Evolutionary conservation across 345 rosid species (phyloP).

Genomic region (Salix koriyanagi): DNA sequence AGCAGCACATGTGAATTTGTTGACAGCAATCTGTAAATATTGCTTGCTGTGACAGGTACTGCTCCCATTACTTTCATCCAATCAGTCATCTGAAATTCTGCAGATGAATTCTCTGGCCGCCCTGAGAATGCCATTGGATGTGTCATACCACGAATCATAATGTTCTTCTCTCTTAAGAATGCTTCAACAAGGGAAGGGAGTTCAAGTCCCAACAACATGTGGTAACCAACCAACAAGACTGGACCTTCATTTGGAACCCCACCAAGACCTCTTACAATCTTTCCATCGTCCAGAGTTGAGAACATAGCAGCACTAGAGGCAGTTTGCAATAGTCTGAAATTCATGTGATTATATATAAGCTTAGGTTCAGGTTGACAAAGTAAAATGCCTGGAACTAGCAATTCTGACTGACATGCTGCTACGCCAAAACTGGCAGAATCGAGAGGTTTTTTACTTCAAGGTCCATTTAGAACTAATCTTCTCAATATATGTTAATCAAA

Average conservation of each 20-base stretch:
- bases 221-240: conserved; percentile 70
- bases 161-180: conserved; percentile 58
- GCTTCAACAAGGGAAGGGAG: conserved; percentile 47
- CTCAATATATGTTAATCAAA: conserved; percentile 47
- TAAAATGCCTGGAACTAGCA: conserved; percentile 43
- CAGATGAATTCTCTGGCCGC: conserved; percentile 2
- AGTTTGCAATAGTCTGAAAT: neutral
- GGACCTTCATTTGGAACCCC: conserved; percentile 88
- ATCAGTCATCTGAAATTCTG: conserved; percentile 36
- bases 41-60: conserved; percentile 56
- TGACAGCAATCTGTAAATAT: conserved; percentile 60
- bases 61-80: conserved; percentile 70
- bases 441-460: conserved; percentile 39
- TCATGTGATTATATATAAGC: conserved; percentile 7
- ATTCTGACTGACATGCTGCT: no score
- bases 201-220: conserved; percentile 73
- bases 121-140: conserved; percentile 51
- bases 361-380: conserved; percentile 43
- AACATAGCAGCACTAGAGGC: conserved; percentile 49
- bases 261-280: conserved; percentile 63
- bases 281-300: conserved; percentile 73
- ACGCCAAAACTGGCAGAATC: no score
- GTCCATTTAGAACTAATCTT: conserved; percentile 24
- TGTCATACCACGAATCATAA: conserved; percentile 53
- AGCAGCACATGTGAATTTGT: conserved; percentile 67